Percentiles rank a stretch among this genome's conserved stretches.
Evolutionary conservation across 768 basidiomycete genomes (phyloP).

Genomic region (Lanmaoa rubissima): DNA sequence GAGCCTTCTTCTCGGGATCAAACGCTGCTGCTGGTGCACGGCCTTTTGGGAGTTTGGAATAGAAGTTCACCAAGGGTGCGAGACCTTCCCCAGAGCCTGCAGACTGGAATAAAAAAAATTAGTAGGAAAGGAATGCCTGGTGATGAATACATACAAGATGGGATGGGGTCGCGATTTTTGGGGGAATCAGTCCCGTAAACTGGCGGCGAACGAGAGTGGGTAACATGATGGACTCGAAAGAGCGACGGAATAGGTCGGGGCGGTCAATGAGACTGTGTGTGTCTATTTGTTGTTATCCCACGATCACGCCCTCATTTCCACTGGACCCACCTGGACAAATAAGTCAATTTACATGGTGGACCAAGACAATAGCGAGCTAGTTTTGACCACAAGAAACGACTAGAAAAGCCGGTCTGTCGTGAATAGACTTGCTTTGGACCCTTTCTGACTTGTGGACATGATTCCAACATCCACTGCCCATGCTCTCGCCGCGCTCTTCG

Average conservation of each 20-base stretch:
- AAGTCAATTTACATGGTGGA: no score
- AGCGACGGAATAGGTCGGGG: constrained; percentile 24
- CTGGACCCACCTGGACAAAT: constrained; percentile 11
- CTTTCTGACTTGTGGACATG: constrained; percentile 16
- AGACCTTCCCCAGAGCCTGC: constrained; percentile 81
- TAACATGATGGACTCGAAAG: constrained; percentile 55
- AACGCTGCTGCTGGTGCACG: constrained; percentile 55
- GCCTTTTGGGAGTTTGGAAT: constrained; percentile 95
- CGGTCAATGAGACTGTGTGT: constrained; percentile 10
- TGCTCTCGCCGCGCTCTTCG: constrained; percentile 55
- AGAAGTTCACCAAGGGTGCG: constrained; percentile 86
- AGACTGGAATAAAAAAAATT: constrained; percentile 47
- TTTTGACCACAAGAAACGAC: constrained; percentile 8
- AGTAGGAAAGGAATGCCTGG: neutral
- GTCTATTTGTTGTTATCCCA: constrained; percentile 19
- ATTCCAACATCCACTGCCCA: constrained; percentile 43
- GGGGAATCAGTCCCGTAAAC: constrained; percentile 83
- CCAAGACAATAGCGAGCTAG: constrained; percentile 4
- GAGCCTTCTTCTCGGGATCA: constrained; percentile 83
- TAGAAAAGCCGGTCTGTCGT: constrained; percentile 14
- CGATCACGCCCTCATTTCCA: constrained; percentile 7
- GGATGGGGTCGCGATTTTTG: constrained; percentile 91
- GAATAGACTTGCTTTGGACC: neutral
- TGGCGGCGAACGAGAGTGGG: constrained; percentile 82
- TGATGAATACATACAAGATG: constrained; percentile 57